Base-by-base conservation (phyloP, 331 rosid genomes). In the Acacia concinna region DNA sequence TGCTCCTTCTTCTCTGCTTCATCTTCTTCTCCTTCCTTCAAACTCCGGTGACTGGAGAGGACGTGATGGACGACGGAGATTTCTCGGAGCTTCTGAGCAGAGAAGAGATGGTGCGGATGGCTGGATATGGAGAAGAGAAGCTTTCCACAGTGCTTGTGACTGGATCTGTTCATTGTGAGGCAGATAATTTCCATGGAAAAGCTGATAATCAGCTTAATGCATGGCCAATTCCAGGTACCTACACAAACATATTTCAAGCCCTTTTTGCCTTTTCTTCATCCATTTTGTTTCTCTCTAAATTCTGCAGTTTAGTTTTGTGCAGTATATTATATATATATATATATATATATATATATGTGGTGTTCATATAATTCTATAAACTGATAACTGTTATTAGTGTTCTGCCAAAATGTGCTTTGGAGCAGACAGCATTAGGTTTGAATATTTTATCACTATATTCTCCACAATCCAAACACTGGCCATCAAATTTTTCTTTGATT, bases 91-190 rank as follows among this genome's bases (percentile, higher is more conserved):
- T 78, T 59, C 73, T 84, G 44, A 88, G 87, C 88, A 84, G 91
- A 80, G 91, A 93, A 6, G 97, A 96, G 43, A 73, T 87, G 83
- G 86, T 85, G 81, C 78, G 82, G 47, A 79, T 88, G 35, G 98
- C 98, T 71, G 99, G 99, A 46, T 93, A 96, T 85, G 98, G 99
- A 71, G 97, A 96, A 76, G 92, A 93, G 71, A 96, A 85, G 84
- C 89, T 96, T 28, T 96, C 99, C 74, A 96, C 98, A 1, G 99
- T 96, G 21, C 85, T 96, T 11, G 82, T 96, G 37, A 89, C 92
- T 12, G 99, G 98, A 5, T 96, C 99, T 1, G 71, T 96, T 78
- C 75, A 79, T 79, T 93, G 97, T 54, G 84, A 90, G 71, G 73
- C 88, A 17, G 12, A 21, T n/a, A 79, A 85, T 83, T 54, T 84